These are phyloP conservation scores for Paspalum notatum DNA, from an alignment of 176 grass and related monocot genomes.

Conservation along the genomic window DNA sequence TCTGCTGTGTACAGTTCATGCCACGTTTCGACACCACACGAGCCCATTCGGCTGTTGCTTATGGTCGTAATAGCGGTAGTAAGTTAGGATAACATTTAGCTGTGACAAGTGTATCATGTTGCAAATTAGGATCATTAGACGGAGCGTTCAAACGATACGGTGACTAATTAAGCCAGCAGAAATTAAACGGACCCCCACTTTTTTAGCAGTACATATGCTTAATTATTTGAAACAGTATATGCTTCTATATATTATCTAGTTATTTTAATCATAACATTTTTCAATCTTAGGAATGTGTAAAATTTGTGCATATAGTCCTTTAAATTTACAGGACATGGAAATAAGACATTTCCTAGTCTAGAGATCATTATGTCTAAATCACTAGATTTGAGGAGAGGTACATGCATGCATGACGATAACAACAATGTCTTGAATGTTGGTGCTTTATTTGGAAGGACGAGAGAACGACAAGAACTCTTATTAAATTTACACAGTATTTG, in stretches of 20 bases:
- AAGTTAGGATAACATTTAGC: background rate
- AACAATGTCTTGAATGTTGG: background rate
- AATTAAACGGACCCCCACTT: background rate
- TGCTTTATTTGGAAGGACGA: background rate
- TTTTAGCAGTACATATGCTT: background rate
- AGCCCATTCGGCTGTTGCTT: background rate
- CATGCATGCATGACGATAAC: background rate
- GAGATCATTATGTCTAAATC: too few species aligned
- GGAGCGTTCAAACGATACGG: too few species aligned
- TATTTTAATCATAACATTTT: background rate
- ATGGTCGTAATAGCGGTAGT: background rate
- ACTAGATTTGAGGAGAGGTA: too few species aligned
- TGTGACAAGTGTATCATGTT: background rate
- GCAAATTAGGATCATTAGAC: background rate
- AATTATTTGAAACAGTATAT: background rate
- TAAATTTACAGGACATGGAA: too few species aligned
- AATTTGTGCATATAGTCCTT: background rate
- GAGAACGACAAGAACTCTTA: background rate
- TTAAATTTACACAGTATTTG: background rate
- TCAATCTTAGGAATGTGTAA: background rate
- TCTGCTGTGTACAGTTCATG: constrained; percentile 23
- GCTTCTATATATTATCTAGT: too few species aligned
- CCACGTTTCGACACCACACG: constrained; percentile 52
- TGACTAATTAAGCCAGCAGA: background rate
- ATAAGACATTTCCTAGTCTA: too few species aligned